Evolutionary conservation across 2,329 filamentous ascomycete species (phyloP).

Genomic region (Exophiala spinifera): DNA sequence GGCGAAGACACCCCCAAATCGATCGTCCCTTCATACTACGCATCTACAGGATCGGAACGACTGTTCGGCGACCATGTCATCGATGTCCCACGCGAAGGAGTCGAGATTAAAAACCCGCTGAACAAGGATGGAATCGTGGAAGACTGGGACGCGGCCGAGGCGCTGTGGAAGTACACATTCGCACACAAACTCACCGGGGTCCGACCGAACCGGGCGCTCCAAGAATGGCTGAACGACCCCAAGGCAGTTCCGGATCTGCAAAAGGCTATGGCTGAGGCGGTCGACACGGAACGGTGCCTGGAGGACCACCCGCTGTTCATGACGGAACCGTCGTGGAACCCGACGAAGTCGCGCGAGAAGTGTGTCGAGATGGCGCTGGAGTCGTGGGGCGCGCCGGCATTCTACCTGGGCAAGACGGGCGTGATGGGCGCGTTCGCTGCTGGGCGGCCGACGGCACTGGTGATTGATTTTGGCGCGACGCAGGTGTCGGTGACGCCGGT

Average conservation of each 20-base stretch:
- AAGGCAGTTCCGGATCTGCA: slow-evolving; percentile 53
- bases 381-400: slow-evolving; percentile 90
- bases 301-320: slow-evolving; percentile 87
- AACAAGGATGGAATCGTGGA: slow-evolving; percentile 84
- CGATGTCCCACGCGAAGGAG: slow-evolving; percentile 67
- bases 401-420: slow-evolving; percentile 85
- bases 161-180: slow-evolving; percentile 90
- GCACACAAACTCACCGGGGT: slow-evolving; percentile 81
- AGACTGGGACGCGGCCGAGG: slow-evolving; percentile 89
- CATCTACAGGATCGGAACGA: slow-evolving; percentile 54
- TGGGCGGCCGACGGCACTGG: slow-evolving; percentile 87
- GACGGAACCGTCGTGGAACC: slow-evolving; percentile 93
- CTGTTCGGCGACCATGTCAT: slow-evolving; percentile 91
- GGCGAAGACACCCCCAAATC: slow-evolving; percentile 97
- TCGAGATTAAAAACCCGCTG: slow-evolving; percentile 92
- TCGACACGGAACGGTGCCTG: slow-evolving; percentile 70
- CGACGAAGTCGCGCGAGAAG: slow-evolving; percentile 82
- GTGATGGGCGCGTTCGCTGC: slow-evolving; percentile 88
- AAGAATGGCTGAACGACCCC: slow-evolving; percentile 73
- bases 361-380: slow-evolving; percentile 96
- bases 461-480: slow-evolving; percentile 86
- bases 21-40: slow-evolving; percentile 87
- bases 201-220: slow-evolving; percentile 64
- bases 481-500: slow-evolving; percentile 87
- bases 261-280: slow-evolving; percentile 58